Evolutionary conservation across 2,329 filamentous ascomycete species (phyloP), one percentile per base, ranked within the genome.

Genomic region (Fusarium subglutinans): DNA sequence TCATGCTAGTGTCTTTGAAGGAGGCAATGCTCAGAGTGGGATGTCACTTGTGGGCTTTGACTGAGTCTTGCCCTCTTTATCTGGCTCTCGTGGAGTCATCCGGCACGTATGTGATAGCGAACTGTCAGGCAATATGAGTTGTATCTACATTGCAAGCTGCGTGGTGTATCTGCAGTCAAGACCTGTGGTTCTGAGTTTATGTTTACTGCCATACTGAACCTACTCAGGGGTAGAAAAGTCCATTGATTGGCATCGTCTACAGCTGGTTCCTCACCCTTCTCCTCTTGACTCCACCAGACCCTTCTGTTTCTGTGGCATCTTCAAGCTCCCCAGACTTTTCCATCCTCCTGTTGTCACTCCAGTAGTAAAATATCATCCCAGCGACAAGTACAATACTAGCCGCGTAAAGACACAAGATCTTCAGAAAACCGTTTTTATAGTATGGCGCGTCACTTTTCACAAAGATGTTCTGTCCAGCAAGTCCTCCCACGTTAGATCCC

Each of bases 331-430:
- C 24, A 0, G 35, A 37, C 26, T 24, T 66, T 8, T 38, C 33
- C 51, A 67, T 44, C 15, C 12, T 67, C 1, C 51, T 45, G 0
- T 67, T 67, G 1, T 67, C 62, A n/a, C 60, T 51, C 64, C 64
- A 67, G 11, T 67, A 67, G 8, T 59, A 67, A 3, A 66, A 22
- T 24, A 59, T 67, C 64, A 67, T 67, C 4, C 62, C 64, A 9
- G 64, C 38, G 5, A 67, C 57, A 3, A 67, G 64, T 4, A 66
- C 14, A 40, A 67, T 66, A 11, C 64, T 67, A 3, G 30, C 51
- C 4, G 64, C 64, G 15, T 67, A 67, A 10, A 67, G 50, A 15
- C 62, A 67, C 3, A 67, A 5, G 0, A 67, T 59, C n/a, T 67
- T 67, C 0, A 67, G 26, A 14, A 67, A 67, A 0, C 64, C 64